Percentiles rank a stretch among this genome's conserved stretches.
Evolutionary conservation across 768 basidiomycete species (phyloP).

Genomic region (Kwoniella dendrophila): DNA sequence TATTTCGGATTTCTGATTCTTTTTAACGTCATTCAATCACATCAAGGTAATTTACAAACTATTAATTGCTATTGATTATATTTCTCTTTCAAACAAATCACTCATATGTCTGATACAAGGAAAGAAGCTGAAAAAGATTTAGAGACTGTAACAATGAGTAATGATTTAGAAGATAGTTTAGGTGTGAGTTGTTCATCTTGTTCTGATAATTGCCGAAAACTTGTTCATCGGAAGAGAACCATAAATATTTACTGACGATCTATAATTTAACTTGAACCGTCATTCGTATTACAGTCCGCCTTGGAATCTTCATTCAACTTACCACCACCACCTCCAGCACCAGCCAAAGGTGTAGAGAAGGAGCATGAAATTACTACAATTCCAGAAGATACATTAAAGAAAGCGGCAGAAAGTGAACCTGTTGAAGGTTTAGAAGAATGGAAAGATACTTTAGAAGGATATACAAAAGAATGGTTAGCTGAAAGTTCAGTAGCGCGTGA

Average conservation of each 20-base stretch:
- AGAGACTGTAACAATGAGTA: conserved; percentile 30
- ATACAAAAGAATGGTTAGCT: conserved; percentile 36
- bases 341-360: conserved; percentile 48
- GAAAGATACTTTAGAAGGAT: conserved; percentile 42
- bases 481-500: conserved; percentile 47
- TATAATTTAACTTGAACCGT: background rate
- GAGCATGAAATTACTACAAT: conserved; percentile 12
- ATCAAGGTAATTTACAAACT: background rate
- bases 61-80: background rate
- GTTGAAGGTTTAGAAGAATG: conserved; percentile 43
- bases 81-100: background rate
- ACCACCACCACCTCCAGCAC: conserved; percentile 31
- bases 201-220: background rate
- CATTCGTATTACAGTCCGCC: conserved; percentile 28
- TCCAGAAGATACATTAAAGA: conserved; percentile 26
- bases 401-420: conserved; percentile 21
- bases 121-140: conserved; percentile 42
- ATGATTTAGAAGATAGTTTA: conserved; percentile 59
- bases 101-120: conserved; percentile 45
- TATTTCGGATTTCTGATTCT: background rate
- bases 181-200: conserved; percentile 49
- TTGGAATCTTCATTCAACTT: conserved; percentile 33
- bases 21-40: conserved; percentile 12
- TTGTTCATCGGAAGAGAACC: too few relatives aligned
- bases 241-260: too few relatives aligned